These are phyloP conservation scores for Trichoderma asperelloides DNA, from an alignment of 495 filamentous ascomycete genomes.

Conservation along the genomic window DNA sequence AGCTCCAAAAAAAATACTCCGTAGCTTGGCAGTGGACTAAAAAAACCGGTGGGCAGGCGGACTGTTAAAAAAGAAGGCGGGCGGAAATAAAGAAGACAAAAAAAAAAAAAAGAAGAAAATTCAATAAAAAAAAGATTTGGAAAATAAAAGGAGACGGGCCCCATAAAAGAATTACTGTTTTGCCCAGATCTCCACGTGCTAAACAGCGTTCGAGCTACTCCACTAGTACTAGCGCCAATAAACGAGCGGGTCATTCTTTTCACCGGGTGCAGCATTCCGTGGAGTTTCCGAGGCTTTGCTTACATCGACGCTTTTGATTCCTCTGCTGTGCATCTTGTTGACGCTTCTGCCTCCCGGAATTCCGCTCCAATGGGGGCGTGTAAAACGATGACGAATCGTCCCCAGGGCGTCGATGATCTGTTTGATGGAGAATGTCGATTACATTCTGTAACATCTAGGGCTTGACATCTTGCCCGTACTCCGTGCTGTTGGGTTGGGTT, in stretches of 20 bases:
- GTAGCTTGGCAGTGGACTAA: too few relatives aligned
- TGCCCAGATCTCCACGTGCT: background rate
- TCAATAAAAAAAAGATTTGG: background rate
- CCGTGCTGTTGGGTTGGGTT: background rate
- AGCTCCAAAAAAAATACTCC: background rate
- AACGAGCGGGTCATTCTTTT: background rate
- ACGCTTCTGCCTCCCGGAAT: too few relatives aligned
- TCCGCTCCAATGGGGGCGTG: too few relatives aligned
- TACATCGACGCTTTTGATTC: too few relatives aligned
- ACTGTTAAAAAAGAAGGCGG: background rate
- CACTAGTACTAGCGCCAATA: background rate
- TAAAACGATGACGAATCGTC: too few relatives aligned
- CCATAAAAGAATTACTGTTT: background rate
- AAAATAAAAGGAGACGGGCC: background rate
- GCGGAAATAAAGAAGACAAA: background rate
- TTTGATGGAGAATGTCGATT: too few relatives aligned
- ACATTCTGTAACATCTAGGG: too few relatives aligned
- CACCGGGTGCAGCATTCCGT: background rate
- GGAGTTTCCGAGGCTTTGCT: background rate
- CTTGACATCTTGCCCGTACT: background rate
- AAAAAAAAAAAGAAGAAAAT: background rate
- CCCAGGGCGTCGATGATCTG: too few relatives aligned
- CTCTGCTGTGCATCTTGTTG: too few relatives aligned
- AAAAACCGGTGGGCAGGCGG: background rate
- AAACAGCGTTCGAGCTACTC: background rate